Evolutionary conservation across 1,284 basidiomycete species (phyloP), one percentile per base, ranked within the genome.

Genomic region (Phellopilus nigrolimitatus): DNA sequence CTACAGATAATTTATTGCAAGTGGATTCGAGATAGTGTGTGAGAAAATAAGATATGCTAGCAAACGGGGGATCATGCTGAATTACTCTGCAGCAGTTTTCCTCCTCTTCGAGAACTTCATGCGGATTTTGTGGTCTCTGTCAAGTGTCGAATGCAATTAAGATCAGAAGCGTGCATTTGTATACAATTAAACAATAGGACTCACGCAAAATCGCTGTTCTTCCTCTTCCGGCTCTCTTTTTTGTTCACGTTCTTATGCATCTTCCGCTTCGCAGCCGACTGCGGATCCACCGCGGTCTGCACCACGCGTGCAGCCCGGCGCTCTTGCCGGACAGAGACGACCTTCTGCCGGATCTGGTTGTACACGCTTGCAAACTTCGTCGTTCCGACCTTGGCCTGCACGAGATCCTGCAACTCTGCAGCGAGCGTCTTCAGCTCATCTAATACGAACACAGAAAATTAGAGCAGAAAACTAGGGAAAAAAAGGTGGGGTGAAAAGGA

Each of bases 381-480:
- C 10, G 84, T 81, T 22, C 94, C 94, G 31, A 97, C 85, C 71
- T 91, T 91, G 40, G 70, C 66, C 63, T 94, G 94, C 0, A 99
- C 71, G 13, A 97, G 78, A 51, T 94, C 91, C 61, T 93, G 88
- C 9, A 99, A 72, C 66, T 99, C 95, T 10, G 79, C 73, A 0
- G 91, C 85, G 0, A 94, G 76, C 3, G 78, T 80, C 65, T 91
- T 91, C 31, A 99, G 72, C 45, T 93, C 91, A 31, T 88, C 95
- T 94, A 53, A 30, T 17, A 56, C 17, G 27, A 28, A 3, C 3
- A 17, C 8, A 17, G 34, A 44, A 37, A 45, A 43, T 33, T 45
- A 51, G 46, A 22, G 19, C 5, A 15, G 30, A 22, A 28, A 13
- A 17, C 2, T n/a, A 5, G 27, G 8, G 12, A 28, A 31, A n/a